phyloP scores from a whole-genome alignment of 495 filamentous ascomycete species.

The Mytilinidion resinicola region DNA sequence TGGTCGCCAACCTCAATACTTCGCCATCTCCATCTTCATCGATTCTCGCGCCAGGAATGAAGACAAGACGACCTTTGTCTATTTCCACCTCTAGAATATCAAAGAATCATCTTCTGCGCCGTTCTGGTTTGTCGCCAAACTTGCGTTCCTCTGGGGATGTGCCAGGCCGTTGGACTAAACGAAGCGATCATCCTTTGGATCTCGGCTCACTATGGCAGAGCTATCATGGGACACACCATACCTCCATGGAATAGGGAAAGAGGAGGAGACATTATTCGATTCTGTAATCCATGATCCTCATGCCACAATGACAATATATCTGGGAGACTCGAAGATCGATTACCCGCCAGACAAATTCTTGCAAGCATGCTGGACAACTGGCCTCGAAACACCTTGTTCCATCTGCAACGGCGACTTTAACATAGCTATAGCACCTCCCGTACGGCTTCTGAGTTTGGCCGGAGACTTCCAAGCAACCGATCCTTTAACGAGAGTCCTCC shows the following conservation, averaged over 20 bases:
- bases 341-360: constrained; percentile 1
- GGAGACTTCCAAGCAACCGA: not conserved
- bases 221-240: constrained; percentile 1
- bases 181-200: not conserved
- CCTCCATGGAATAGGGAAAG: not conserved
- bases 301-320: not conserved
- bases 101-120: not conserved
- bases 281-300: not conserved
- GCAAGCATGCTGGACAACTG: constrained; percentile 1
- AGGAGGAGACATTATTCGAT: not conserved
- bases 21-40: not conserved
- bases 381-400: not conserved
- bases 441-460: not conserved
- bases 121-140: not conserved
- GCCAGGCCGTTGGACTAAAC: not conserved
- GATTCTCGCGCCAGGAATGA: not conserved
- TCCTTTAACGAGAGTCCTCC: not conserved
- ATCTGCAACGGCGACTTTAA: not conserved
- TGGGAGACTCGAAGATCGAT: not conserved
- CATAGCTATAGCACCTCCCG: not conserved
- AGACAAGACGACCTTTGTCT: not conserved
- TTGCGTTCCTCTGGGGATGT: not conserved
- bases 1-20: not conserved
- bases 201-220: not conserved
- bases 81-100: not conserved